These are phyloP conservation scores for Syzygium malaccense DNA, from an alignment of 441 rosid genomes.

Conservation along the genomic window DNA sequence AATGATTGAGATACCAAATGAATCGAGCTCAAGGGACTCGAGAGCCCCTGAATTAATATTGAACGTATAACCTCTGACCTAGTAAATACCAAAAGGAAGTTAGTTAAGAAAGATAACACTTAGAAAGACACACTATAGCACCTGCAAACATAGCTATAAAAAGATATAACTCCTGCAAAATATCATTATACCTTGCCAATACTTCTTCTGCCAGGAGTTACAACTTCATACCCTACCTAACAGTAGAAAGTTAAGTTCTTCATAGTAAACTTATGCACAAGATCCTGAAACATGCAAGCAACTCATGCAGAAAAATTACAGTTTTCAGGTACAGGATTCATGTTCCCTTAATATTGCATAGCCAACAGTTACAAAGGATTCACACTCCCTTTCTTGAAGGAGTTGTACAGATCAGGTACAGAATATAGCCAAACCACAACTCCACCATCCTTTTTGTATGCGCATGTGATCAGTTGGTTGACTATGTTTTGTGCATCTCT, in stretches of 20 bases:
- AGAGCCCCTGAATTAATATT: slow-evolving; percentile 69
- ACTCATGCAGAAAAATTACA: background rate
- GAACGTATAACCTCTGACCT: slow-evolving; percentile 91
- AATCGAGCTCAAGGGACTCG: slow-evolving; percentile 80
- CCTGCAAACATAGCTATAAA: background rate
- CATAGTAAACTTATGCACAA: background rate
- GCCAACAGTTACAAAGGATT: background rate
- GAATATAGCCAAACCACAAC: background rate
- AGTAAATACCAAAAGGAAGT: background rate
- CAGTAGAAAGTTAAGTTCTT: slow-evolving; percentile 16
- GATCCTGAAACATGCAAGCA: background rate
- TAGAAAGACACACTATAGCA: background rate
- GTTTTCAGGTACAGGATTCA: background rate
- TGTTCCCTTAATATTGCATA: background rate
- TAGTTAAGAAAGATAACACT: background rate
- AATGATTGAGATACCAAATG: slow-evolving; percentile 79
- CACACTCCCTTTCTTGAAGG: background rate
- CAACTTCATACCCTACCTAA: slow-evolving; percentile 86
- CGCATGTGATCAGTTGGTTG: background rate
- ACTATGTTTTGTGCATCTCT: background rate
- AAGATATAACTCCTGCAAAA: background rate
- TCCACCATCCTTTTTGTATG: background rate
- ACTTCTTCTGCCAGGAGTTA: slow-evolving; percentile 43
- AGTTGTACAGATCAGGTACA: background rate
- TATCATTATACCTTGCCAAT: slow-evolving; percentile 64